These are phyloP conservation scores for Trifolium repens DNA, from an alignment of 306 rosid species.

Conservation along the genomic window DNA sequence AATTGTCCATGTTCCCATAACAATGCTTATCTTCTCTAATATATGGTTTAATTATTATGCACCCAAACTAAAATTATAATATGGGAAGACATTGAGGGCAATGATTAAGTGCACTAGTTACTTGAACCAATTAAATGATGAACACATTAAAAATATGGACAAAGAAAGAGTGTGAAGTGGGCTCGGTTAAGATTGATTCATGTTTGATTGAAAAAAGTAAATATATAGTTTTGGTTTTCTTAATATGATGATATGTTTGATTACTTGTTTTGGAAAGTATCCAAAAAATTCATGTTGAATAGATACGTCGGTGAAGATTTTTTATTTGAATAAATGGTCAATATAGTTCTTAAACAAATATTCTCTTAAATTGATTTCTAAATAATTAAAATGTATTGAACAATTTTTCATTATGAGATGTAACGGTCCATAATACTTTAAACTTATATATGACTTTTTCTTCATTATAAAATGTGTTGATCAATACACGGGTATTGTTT, in stretches of 20 bases:
- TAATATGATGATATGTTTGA: constrained; percentile 2
- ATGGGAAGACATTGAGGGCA: constrained; percentile 16
- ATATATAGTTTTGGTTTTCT: not conserved
- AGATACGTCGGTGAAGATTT: not conserved
- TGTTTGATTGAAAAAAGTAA: not conserved
- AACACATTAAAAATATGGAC: not conserved
- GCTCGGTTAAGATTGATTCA: not conserved
- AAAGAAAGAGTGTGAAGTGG: not conserved
- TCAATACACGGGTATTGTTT: no score
- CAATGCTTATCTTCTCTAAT: constrained; percentile 44
- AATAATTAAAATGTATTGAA: no score
- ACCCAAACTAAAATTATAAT: constrained; percentile 14
- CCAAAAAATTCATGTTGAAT: not conserved
- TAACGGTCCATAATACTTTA: no score
- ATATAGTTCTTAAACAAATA: no score
- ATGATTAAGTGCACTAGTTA: constrained; percentile 27
- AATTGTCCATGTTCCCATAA: constrained; percentile 31
- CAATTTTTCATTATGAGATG: no score
- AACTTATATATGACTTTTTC: no score
- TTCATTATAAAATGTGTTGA: no score
- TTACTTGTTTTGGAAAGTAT: not conserved
- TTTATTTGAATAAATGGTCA: no score
- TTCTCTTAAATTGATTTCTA: no score
- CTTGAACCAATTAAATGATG: not conserved
- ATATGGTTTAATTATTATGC: constrained; percentile 22